These are phyloP conservation scores for Paratrypanosoma confusum DNA, from an alignment of 208 protist genomes.

Conservation along the genomic window DNA sequence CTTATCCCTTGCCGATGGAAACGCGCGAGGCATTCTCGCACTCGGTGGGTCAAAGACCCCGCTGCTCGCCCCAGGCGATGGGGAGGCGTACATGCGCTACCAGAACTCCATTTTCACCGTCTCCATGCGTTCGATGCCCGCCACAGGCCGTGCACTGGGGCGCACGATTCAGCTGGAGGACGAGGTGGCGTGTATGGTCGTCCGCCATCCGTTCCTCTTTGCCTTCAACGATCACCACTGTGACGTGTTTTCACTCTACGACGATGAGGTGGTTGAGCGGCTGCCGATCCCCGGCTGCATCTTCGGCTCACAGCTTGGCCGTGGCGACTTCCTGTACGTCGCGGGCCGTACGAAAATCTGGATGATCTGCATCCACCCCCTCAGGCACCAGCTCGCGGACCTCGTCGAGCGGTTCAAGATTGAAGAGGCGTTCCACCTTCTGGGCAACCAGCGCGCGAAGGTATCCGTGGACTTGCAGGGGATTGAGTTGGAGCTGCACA, in stretches of 20 bases:
- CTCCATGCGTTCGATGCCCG: conserved; percentile 17
- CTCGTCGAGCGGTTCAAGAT: conserved; percentile 33
- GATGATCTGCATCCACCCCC: conserved; percentile 34
- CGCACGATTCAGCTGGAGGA: conserved; percentile 21
- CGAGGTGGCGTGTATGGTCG: conserved; percentile 22
- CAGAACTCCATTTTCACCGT: conserved; percentile 25
- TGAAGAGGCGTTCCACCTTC: conserved; percentile 56
- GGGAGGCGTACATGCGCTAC: conserved; percentile 30
- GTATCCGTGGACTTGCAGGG: conserved; percentile 13
- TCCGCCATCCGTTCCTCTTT: conserved; percentile 56
- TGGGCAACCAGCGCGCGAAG: conserved; percentile 23
- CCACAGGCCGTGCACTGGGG: conserved; percentile 5
- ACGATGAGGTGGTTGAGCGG: conserved; percentile 33
- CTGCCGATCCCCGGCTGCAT: conserved; percentile 39
- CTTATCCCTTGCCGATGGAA: conserved; percentile 40
- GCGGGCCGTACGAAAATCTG: conserved; percentile 44
- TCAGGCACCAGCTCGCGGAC: conserved; percentile 48
- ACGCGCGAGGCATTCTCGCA: conserved; percentile 35
- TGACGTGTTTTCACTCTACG: conserved; percentile 46
- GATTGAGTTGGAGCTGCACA: conserved; percentile 50
- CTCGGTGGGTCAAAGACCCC: conserved; percentile 11
- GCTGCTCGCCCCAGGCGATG: conserved; percentile 18
- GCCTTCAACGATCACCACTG: conserved; percentile 52
- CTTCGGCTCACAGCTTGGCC: conserved; percentile 28
- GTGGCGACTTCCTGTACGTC: conserved; percentile 33